Evolutionary conservation across 768 basidiomycete species (phyloP).

Genomic region (Lactarius sp.): DNA sequence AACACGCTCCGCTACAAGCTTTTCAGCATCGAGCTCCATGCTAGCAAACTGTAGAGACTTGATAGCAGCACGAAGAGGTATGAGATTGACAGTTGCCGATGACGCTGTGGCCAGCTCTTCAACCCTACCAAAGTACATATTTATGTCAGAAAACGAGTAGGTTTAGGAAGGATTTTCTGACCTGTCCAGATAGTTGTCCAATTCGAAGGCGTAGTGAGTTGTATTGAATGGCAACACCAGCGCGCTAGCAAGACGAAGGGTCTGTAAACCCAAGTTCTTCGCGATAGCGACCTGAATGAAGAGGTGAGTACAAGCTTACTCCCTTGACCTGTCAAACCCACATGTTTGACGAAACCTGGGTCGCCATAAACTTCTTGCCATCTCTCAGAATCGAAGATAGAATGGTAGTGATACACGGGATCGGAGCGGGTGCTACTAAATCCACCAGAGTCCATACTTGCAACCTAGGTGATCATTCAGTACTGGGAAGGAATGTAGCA

Average conservation of each 20-base stretch:
- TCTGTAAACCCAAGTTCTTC: constrained; percentile 50
- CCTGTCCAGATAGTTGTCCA: constrained; percentile 50
- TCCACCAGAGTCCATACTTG: constrained; percentile 34
- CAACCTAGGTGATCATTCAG: constrained; percentile 28
- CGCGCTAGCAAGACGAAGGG: constrained; percentile 49
- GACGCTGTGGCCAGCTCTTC: constrained; percentile 33
- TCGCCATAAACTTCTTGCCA: constrained; percentile 66
- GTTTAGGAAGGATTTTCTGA: constrained; percentile 29
- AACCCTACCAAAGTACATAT: constrained; percentile 38
- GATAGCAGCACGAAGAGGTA: constrained; percentile 25
- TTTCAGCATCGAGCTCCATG: constrained; percentile 21
- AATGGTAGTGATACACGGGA: constrained; percentile 57
- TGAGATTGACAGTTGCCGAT: constrained; percentile 4
- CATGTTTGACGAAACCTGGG: constrained; percentile 56
- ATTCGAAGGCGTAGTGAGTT: constrained; percentile 56
- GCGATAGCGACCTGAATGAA: constrained; percentile 48
- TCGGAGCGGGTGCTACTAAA: constrained; percentile 39
- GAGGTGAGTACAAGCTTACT: background rate
- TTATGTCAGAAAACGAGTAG: background rate
- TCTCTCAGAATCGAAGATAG: constrained; percentile 51
- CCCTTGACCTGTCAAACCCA: constrained; percentile 28
- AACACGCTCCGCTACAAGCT: constrained; percentile 16
- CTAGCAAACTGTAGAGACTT: constrained; percentile 23
- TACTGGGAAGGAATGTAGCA: constrained; percentile 31
- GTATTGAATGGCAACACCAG: constrained; percentile 63